Conservation (phyloP, 2,329 filamentous ascomycete genomes). For the Paraphoma sp. region DNA sequence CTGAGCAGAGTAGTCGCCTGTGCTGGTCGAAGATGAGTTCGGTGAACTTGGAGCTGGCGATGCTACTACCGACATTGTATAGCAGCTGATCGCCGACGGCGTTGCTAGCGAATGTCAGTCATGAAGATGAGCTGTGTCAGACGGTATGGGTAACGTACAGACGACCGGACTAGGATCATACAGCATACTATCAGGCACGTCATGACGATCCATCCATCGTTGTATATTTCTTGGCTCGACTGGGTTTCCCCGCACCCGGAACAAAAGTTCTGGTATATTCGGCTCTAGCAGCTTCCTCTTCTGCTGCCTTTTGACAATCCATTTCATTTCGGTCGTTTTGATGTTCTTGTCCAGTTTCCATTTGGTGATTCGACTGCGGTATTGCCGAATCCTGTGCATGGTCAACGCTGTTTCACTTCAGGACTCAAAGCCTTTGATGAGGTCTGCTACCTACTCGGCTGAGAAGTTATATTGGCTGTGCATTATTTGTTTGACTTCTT, state of each 20-base stretch:
- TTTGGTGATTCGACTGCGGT: conserved; percentile 21
- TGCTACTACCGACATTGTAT: neutral
- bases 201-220: conserved; percentile 20
- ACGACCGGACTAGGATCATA: conserved; percentile 18
- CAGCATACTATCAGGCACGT: conserved; percentile 8
- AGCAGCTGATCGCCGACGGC: neutral
- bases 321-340: conserved; percentile 23
- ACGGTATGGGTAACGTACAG: conserved; percentile 7
- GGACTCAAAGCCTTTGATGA: neutral
- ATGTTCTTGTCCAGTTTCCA: conserved; percentile 30
- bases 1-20: too few species aligned
- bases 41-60: neutral
- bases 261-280: conserved; percentile 8
- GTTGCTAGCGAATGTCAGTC: neutral
- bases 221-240: conserved; percentile 20
- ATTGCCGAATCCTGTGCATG: conserved; percentile 13
- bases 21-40: too few species aligned
- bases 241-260: conserved; percentile 13
- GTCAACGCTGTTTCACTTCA: neutral
- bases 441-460: neutral
- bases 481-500: neutral
- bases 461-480: neutral
- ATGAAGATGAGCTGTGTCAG: neutral
- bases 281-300: conserved; percentile 18
- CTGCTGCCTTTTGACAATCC: conserved; percentile 22